Evolutionary conservation across 2,329 filamentous ascomycete genomes (phyloP), one percentile per base, ranked within the genome.

Genomic region (Aspergillus sp.): DNA sequence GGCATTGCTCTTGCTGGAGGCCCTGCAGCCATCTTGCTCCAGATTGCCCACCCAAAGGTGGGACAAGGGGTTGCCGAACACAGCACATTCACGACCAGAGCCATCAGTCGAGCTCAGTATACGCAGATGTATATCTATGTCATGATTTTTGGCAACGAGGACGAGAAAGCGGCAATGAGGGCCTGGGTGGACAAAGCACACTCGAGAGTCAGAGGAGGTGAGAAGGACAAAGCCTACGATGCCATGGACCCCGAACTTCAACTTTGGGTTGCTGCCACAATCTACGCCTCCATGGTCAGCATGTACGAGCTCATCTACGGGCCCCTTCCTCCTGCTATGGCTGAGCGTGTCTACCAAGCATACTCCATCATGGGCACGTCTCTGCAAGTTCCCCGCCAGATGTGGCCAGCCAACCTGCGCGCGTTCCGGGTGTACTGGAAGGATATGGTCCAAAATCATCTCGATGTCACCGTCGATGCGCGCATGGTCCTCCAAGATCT

Each of bases 71-170:
- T 52, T 32, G 49, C 49, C 19, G 49, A 52, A n/a, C 49, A 52
- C 44, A 52, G 49, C 34, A 52, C 49, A 6, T 52, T 52, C 21
- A 34, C 34, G 13, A 52, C 32, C n/a, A 23, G 49, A 5, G 49
- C 49, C 5, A 52, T 52, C 34, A 42, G 43, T n/a, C 49, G 49
- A 2, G 43, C 44, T 3, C 43, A 52, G 25, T 52, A 52, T 16
- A 52, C 49, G 2, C 49, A 52, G 34, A 52, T 47, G 49, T 52
- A 52, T 23, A 46, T 52, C 38, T 50, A 50, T 21, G 47, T 50
- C 17, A 50, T 50, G 47, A 50, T 50, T 17, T 50, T 50, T 13
- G 40, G 47, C 23, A 25, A 9, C 46, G 14, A n/a, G 10, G 48
- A 45, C 16, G 48, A 50, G 17, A 50, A 50, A 25, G 41, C 19